These are phyloP conservation scores for Hyaloperonospora arabidopsidis DNA, from an alignment of 352 stramenopile species.

Conservation along the genomic window DNA sequence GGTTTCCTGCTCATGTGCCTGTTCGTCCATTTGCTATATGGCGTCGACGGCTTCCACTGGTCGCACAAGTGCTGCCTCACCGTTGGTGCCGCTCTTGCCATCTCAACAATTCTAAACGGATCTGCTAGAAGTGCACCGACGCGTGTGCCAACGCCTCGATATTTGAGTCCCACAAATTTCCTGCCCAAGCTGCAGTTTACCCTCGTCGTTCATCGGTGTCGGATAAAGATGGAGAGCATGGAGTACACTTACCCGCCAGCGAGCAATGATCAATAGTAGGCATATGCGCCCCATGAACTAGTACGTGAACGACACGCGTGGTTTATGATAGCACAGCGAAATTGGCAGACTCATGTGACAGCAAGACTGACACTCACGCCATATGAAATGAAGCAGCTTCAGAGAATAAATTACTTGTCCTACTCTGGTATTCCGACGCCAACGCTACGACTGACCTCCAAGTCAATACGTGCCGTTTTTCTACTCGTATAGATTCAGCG, in stretches of 20 bases:
- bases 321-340: background rate
- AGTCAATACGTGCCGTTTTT: constrained; percentile 13
- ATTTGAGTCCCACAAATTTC: constrained; percentile 42
- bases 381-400: constrained; percentile 20
- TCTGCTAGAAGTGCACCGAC: constrained; percentile 27
- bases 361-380: background rate
- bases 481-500: constrained; percentile 14
- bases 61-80: constrained; percentile 82
- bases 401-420: constrained; percentile 43
- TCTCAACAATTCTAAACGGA: constrained; percentile 74
- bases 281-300: constrained; percentile 1
- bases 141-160: constrained; percentile 30
- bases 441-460: too few relatives aligned
- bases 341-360: constrained; percentile 2
- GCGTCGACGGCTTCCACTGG: constrained; percentile 81
- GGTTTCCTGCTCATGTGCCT: constrained; percentile 79
- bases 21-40: constrained; percentile 76
- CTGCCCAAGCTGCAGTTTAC: constrained; percentile 73
- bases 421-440: constrained; percentile 15
- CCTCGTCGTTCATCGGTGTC: constrained; percentile 70
- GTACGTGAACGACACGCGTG: constrained; percentile 7
- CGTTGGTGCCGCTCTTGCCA: constrained; percentile 65
- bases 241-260: constrained; percentile 53
- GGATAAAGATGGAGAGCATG: constrained; percentile 72
- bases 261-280: constrained; percentile 21